phyloP scores from a whole-genome alignment of 2,329 filamentous ascomycete genomes.

The Passalora sequoiae region DNA sequence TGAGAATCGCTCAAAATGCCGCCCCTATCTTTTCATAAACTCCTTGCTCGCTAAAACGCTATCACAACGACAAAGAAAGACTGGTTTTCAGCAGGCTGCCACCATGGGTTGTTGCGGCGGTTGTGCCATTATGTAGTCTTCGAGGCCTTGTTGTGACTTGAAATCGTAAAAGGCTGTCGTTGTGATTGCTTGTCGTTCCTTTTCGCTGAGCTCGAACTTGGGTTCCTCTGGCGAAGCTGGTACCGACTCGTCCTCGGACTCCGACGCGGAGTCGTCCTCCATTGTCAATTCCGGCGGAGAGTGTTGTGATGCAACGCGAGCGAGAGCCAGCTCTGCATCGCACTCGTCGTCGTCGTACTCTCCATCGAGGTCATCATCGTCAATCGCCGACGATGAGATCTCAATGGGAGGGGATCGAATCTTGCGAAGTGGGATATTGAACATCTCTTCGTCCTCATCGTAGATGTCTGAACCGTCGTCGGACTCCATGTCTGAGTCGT shows the following conservation, averaged over 20 bases:
- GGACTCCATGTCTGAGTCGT: slow-evolving; percentile 47
- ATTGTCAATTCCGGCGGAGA: slow-evolving; percentile 47
- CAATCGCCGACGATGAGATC: slow-evolving; percentile 41
- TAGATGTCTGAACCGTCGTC: slow-evolving; percentile 53
- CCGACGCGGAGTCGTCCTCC: slow-evolving; percentile 38
- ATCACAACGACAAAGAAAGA: slow-evolving; percentile 24
- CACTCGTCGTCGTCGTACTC: slow-evolving; percentile 46
- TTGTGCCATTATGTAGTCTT: slow-evolving; percentile 35
- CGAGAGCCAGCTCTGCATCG: slow-evolving; percentile 42
- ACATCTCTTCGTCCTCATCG: slow-evolving; percentile 47
- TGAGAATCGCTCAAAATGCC: slow-evolving; percentile 18
- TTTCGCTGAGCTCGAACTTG: slow-evolving; percentile 43
- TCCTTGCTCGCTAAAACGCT: slow-evolving; percentile 27
- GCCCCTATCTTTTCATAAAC: slow-evolving; percentile 16
- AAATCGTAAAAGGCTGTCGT: slow-evolving; percentile 43
- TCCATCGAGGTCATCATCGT: slow-evolving; percentile 36
- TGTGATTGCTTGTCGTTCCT: slow-evolving; percentile 42
- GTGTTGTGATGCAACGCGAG: slow-evolving; percentile 41
- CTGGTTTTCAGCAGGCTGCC: slow-evolving; percentile 37
- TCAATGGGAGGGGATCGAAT: slow-evolving; percentile 39
- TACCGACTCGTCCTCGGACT: slow-evolving; percentile 45
- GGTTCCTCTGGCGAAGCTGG: slow-evolving; percentile 44
- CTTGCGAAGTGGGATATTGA: slow-evolving; percentile 35
- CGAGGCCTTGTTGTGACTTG: slow-evolving; percentile 24
- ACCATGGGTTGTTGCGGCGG: slow-evolving; percentile 36